These are phyloP conservation scores for Aspergillus funiculosus DNA, from an alignment of 495 filamentous ascomycete species.

Conservation along the genomic window DNA sequence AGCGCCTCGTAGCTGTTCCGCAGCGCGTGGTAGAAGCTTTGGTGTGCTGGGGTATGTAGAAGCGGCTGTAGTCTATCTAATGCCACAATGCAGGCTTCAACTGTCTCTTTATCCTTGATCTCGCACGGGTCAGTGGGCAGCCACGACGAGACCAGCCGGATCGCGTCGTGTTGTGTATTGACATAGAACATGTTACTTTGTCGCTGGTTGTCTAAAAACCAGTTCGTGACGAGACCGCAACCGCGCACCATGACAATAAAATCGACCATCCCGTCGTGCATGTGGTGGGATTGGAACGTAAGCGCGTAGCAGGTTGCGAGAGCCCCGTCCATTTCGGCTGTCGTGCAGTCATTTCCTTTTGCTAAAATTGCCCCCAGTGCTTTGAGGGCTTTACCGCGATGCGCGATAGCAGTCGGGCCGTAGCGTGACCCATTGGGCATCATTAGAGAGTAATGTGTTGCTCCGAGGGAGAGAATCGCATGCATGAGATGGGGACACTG, in stretches of 20 bases:
- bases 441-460: constrained; percentile 45
- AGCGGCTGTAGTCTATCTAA: constrained; percentile 2
- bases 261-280: constrained; percentile 55
- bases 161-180: constrained; percentile 30
- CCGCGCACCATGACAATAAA: constrained; percentile 60
- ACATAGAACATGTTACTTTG: constrained; percentile 44
- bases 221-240: constrained; percentile 47
- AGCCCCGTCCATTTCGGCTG: constrained; percentile 40
- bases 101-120: constrained; percentile 28
- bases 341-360: constrained; percentile 23
- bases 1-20: constrained; percentile 14
- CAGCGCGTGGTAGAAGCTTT: constrained; percentile 19
- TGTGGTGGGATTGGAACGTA: constrained; percentile 53
- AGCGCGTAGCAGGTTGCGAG: constrained; percentile 56
- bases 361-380: constrained; percentile 45
- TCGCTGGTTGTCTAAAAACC: constrained; percentile 34
- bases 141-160: constrained; percentile 21
- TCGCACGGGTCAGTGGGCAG: constrained; percentile 29
- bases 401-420: constrained; percentile 39
- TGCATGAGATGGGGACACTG: constrained; percentile 46
- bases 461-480: constrained; percentile 52
- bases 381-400: constrained; percentile 53
- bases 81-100: neutral
- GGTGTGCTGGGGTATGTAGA: constrained; percentile 3
- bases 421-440: constrained; percentile 21